Base-by-base conservation (phyloP, 2,329 filamentous ascomycete species). In the Verticillium klebahnii region DNA sequence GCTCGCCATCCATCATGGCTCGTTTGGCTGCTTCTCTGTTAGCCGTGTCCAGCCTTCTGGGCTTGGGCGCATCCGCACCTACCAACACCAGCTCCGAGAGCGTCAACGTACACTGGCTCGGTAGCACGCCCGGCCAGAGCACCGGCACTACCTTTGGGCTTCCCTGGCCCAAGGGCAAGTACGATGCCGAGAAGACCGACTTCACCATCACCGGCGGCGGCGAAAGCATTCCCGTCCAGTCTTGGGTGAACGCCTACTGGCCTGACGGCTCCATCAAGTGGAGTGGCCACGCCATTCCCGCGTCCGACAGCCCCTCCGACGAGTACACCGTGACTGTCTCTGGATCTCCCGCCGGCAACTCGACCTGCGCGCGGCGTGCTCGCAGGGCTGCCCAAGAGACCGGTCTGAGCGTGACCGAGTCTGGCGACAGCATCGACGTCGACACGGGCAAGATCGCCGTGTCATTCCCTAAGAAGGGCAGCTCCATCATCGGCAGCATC, bases 221-320 rank as follows among this genome's bases (percentile, higher is more conserved):
- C 0, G 54, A 56, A n/a, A 45, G 23, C n/a, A 25, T 54, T 5
- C 68, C 36, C 23, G 67, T 62, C 7, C 79, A 86, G 63, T 83
- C 84, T 0, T 87, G 85, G 84, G 73, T 79, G 3, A 86, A 81
- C 1, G 83, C 80, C 0, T 85, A 83, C 68, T 88, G 85, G 85
- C 77, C 80, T 1, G 85, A 88, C 70, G 82, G 81, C 31, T 85
- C 85, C 0, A 75, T 86, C 60, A 87, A 87, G 67, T 88, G 85
- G 85, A 85, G 82, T 2, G 84, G 78, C 0, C 85, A 87, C 67
- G 83, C 85, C 0, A 73, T 87, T 54, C 70, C 77, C 14, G 78
- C 73, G 5, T 77, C 76, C 0, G 76, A 78, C 1, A 67, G 65
- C 0, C 69, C 77, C 2, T 68, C 74, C 3, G 74, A 78, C 2